Evolutionary conservation across 2,329 filamentous ascomycete genomes (phyloP).

Genomic region (Pyrenophora seminiperda): DNA sequence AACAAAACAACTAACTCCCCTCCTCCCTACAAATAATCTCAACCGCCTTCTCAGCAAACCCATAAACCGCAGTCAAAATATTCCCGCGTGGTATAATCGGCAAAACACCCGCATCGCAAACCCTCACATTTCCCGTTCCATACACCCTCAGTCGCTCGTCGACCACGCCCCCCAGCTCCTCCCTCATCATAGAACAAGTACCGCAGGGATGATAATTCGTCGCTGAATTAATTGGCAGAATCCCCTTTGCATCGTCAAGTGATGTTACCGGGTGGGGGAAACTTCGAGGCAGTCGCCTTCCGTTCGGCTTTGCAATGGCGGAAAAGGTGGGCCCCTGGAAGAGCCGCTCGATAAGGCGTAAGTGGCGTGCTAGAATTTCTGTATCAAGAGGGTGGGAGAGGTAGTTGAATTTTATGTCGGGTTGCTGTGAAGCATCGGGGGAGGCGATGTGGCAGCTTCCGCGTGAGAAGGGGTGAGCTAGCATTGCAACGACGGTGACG

Average conservation of each 20-base stretch:
- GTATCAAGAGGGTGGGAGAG: slow-evolving; percentile 53
- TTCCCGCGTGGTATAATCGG: slow-evolving; percentile 29
- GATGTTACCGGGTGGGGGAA: slow-evolving; percentile 16
- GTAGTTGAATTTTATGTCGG: slow-evolving; percentile 51
- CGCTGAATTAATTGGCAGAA: slow-evolving; percentile 21
- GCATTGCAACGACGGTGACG: slow-evolving; percentile 22
- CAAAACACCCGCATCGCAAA: slow-evolving; percentile 39
- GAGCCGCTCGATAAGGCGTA: slow-evolving; percentile 42
- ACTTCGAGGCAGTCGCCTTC: slow-evolving; percentile 21
- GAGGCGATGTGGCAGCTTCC: slow-evolving; percentile 49
- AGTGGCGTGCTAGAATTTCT: slow-evolving; percentile 48
- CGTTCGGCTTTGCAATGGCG: slow-evolving; percentile 15
- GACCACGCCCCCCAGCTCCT: slow-evolving; percentile 40
- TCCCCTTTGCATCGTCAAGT: slow-evolving; percentile 22
- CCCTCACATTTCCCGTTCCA: slow-evolving; percentile 35
- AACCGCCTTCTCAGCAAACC: slow-evolving; percentile 30
- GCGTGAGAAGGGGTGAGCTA: slow-evolving; percentile 50
- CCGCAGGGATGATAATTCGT: slow-evolving; percentile 38
- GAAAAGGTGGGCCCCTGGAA: slow-evolving; percentile 19
- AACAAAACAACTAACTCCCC: no score
- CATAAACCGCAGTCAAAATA: slow-evolving; percentile 31
- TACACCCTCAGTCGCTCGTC: slow-evolving; percentile 37
- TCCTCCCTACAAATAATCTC: no score
- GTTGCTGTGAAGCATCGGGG: slow-evolving; percentile 39
- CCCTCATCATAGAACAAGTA: slow-evolving; percentile 43